Evolutionary conservation across 169 alveolate genomes (phyloP).

Genomic region (Blepharisma undulans): DNA sequence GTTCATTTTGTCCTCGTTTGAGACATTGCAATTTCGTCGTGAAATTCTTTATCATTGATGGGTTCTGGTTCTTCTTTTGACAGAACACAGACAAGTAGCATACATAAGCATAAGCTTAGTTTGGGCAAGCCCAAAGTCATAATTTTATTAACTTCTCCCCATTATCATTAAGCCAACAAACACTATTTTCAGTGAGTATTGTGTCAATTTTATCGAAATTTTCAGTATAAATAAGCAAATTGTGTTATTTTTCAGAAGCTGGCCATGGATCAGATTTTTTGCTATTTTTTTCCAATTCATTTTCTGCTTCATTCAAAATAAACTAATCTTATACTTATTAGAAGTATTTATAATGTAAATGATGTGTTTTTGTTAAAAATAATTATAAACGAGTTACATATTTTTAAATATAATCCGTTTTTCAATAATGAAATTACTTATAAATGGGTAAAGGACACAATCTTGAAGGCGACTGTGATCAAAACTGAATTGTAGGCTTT

Average conservation of each 20-base stretch:
- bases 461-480: neutral
- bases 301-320: neutral
- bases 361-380: neutral
- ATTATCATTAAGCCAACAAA: neutral
- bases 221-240: neutral
- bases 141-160: neutral
- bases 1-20: neutral
- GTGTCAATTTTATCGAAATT: neutral
- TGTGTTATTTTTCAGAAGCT: neutral
- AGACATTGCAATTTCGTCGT: neutral
- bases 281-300: neutral
- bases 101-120: neutral
- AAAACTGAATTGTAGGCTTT: constrained; percentile 1
- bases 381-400: neutral
- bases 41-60: neutral
- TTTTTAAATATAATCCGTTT: neutral
- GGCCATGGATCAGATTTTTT: neutral
- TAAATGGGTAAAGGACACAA: neutral
- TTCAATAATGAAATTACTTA: neutral
- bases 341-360: neutral
- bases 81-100: neutral
- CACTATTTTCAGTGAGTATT: neutral
- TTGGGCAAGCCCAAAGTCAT: neutral
- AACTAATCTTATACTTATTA: neutral
- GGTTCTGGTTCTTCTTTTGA: neutral